Percentiles rank a stretch among this genome's conserved stretches.
phyloP scores from a whole-genome alignment of 208 protist genomes.

The Trichomonas vaginalis region DNA sequence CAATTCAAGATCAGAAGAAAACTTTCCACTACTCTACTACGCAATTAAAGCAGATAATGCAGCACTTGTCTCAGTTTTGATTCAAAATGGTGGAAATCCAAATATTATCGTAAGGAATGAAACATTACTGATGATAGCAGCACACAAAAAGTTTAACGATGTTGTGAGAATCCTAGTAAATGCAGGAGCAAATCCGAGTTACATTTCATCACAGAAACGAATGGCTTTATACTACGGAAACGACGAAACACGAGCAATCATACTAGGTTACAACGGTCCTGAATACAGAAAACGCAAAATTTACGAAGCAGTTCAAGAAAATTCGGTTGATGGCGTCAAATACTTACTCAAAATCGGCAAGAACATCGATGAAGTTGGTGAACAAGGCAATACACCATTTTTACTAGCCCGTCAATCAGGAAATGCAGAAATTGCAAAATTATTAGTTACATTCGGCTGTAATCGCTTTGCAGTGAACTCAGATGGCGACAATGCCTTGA shows the following conservation, averaged over 20 bases:
- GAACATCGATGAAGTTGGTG: not conserved
- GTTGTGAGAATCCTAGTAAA: not conserved
- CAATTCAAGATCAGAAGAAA: not conserved
- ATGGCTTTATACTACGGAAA: not conserved
- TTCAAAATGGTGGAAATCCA: not conserved
- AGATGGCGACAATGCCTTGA: not conserved
- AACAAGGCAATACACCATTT: not conserved
- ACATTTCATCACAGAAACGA: not conserved
- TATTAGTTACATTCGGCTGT: not conserved
- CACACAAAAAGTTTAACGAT: not conserved
- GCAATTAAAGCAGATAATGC: not conserved
- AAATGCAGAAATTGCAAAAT: not conserved
- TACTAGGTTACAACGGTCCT: not conserved
- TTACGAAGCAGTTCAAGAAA: not conserved
- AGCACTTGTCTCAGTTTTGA: not conserved
- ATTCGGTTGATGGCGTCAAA: not conserved
- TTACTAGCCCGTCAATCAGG: not conserved
- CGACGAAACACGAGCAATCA: not conserved
- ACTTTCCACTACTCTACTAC: not conserved
- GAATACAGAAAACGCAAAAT: not conserved
- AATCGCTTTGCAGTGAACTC: not conserved
- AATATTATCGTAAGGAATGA: not conserved
- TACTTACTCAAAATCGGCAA: not conserved
- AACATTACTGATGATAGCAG: not conserved
- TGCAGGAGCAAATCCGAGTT: not conserved